phyloP scores from a whole-genome alignment of 1,284 basidiomycete species.

The Ceratobasidium sp. region DNA sequence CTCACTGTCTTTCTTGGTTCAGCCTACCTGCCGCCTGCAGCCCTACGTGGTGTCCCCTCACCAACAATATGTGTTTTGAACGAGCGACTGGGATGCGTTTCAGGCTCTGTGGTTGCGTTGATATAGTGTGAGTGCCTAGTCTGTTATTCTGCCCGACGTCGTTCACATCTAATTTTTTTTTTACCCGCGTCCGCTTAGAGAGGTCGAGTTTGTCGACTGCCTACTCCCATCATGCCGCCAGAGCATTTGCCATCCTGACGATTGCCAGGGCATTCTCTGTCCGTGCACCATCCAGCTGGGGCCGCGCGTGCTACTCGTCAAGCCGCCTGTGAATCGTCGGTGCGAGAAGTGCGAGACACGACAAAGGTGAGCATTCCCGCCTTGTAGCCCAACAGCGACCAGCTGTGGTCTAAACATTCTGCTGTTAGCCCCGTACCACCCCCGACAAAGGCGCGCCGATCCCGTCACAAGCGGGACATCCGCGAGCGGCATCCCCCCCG shows the following conservation, averaged over 20 bases:
- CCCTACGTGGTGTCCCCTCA: constrained; percentile 42
- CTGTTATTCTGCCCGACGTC: not conserved
- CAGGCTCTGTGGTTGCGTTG: constrained; percentile 37
- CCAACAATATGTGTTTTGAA: constrained; percentile 44
- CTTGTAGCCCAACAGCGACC: not conserved
- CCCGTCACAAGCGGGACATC: constrained; percentile 39
- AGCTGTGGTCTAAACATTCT: constrained; percentile 14
- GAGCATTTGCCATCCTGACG: constrained; percentile 43
- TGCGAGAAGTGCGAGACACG: constrained; percentile 39
- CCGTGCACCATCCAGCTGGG: constrained; percentile 36
- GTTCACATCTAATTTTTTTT: constrained; percentile 20
- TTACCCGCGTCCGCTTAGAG: constrained; percentile 9
- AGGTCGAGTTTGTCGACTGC: constrained; percentile 43
- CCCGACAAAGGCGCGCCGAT: constrained; percentile 37
- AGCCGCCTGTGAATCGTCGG: constrained; percentile 41
- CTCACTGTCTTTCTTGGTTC: constrained; percentile 31
- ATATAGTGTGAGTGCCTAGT: constrained; percentile 26
- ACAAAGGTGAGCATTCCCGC: constrained; percentile 35
- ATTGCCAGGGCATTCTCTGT: constrained; percentile 42
- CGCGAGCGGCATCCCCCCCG: constrained; percentile 42
- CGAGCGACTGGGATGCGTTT: constrained; percentile 41
- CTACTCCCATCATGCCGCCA: constrained; percentile 43
- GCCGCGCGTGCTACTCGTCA: constrained; percentile 35
- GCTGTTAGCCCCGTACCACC: constrained; percentile 29
- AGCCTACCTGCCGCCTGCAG: constrained; percentile 41